These are phyloP conservation scores for Thuidium tamariscinum DNA, from an alignment of 225 moss, liverwort and hornwort species.

Conservation along the genomic window DNA sequence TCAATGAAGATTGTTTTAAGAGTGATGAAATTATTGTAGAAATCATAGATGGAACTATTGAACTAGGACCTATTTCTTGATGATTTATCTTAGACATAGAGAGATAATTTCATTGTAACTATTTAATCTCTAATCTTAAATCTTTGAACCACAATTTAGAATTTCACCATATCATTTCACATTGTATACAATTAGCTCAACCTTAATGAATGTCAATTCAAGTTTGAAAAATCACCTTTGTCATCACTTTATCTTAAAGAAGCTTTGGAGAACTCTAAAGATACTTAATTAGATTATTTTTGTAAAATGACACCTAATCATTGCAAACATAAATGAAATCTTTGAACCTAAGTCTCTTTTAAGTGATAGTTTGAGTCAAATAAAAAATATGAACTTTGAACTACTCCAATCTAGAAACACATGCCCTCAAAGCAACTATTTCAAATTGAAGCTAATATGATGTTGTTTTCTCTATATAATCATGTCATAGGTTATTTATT, in stretches of 20 bases:
- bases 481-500: neutral
- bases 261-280: neutral
- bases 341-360: neutral
- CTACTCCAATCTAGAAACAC: neutral
- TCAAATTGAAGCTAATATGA: neutral
- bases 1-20: neutral
- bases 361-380: neutral
- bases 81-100: neutral
- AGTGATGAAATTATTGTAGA: neutral
- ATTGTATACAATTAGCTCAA: neutral
- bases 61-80: neutral
- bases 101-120: neutral
- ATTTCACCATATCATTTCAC: neutral
- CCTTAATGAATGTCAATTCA: neutral
- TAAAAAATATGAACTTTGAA: neutral
- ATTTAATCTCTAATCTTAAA: neutral
- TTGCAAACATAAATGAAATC: neutral
- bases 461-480: neutral
- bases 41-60: neutral
- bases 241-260: neutral
- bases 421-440: fast-evolving
- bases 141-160: neutral
- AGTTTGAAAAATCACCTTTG: neutral
- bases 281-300: neutral
- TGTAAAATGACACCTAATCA: fast-evolving